These are phyloP conservation scores for Echium plantagineum DNA, from an alignment of 257 asterid genomes.

Conservation along the genomic window DNA sequence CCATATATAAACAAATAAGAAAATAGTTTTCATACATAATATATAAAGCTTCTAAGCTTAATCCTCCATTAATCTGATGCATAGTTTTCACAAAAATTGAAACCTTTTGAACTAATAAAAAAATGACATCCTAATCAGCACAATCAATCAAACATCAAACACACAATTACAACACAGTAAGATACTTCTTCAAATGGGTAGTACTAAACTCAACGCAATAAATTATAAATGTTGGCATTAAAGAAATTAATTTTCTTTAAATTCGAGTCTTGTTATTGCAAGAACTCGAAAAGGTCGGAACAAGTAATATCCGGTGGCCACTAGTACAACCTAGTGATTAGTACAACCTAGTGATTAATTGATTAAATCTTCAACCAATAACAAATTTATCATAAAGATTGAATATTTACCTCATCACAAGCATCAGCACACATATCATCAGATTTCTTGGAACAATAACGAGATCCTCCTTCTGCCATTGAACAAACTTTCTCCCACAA, in stretches of 20 bases:
- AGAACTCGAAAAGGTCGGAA: too few species aligned
- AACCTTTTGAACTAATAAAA: neutral
- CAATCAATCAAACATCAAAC: neutral
- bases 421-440: slow-evolving; percentile 50
- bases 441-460: slow-evolving; percentile 59
- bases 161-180: neutral
- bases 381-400: neutral
- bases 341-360: too few species aligned
- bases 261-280: too few species aligned
- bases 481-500: slow-evolving; percentile 46
- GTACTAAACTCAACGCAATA: too few species aligned
- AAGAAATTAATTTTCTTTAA: too few species aligned
- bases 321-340: too few species aligned
- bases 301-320: too few species aligned
- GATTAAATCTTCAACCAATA: neutral
- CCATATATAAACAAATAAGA: neutral
- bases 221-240: too few species aligned
- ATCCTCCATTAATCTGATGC: too few species aligned
- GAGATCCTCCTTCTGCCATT: slow-evolving; percentile 81
- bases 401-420: slow-evolving; percentile 35
- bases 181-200: too few species aligned
- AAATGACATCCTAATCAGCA: neutral
- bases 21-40: neutral
- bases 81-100: neutral
- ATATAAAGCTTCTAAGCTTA: neutral